Conservation (phyloP, 2,329 filamentous ascomycete genomes). For the Ophiostoma fasciatum region DNA sequence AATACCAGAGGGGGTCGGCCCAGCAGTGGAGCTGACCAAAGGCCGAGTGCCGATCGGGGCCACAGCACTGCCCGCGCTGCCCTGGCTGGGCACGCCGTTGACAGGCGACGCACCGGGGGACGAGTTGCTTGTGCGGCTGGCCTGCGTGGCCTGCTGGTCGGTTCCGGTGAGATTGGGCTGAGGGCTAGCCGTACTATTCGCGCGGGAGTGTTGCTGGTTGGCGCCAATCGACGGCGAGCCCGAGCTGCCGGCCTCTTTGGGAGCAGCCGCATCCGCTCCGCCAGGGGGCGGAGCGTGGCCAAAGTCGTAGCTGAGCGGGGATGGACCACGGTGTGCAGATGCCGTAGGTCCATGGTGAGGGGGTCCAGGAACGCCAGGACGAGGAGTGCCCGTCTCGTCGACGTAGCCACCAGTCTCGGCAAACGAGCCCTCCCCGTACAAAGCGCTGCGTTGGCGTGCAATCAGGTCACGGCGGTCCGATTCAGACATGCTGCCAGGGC, state of each 20-base stretch:
- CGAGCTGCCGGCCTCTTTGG: constrained; percentile 9
- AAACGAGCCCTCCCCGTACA: constrained; percentile 69
- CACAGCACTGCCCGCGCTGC: constrained; percentile 41
- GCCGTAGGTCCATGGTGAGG: constrained; percentile 35
- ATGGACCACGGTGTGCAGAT: constrained; percentile 61
- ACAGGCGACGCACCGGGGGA: constrained; percentile 72
- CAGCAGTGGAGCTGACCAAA: constrained; percentile 37
- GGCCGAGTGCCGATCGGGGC: constrained; percentile 91
- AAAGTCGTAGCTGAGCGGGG: constrained; percentile 63
- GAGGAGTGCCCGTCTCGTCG: constrained; percentile 50
- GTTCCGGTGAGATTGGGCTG: constrained; percentile 58
- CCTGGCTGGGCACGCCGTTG: constrained; percentile 34
- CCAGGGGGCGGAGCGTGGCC: constrained; percentile 30
- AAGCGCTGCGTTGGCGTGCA: constrained; percentile 82
- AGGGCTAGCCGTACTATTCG: constrained; percentile 77
- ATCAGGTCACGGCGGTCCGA: constrained; percentile 93
- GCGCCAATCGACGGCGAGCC: constrained; percentile 33
- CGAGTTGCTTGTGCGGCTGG: constrained; percentile 68
- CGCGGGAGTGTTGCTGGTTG: constrained; percentile 48
- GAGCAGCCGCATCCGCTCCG: constrained; percentile 17
- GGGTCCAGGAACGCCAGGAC: constrained; percentile 52
- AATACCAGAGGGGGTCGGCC: constrained; percentile 15
- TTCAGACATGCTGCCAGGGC: constrained; percentile 75
- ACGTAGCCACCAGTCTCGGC: constrained; percentile 51
- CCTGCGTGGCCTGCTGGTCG: constrained; percentile 27